Percentiles rank a stretch among this genome's conserved stretches.
phyloP scores from a whole-genome alignment of 495 filamentous ascomycete genomes.

The Penicillium atrosanguineum region DNA sequence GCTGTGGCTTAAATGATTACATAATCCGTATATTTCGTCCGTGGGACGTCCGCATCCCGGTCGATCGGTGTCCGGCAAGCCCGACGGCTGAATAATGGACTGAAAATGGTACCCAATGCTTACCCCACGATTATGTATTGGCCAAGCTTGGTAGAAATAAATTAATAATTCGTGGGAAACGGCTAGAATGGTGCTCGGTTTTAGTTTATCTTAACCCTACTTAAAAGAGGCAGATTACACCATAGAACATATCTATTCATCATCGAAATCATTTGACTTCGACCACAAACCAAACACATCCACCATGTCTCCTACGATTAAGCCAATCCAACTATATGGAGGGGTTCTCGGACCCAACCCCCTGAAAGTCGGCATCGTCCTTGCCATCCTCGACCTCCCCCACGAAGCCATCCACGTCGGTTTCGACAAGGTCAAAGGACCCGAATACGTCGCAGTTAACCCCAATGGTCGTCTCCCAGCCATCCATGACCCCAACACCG shows the following conservation, averaged over 20 bases:
- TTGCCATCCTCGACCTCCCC: slow-evolving; percentile 22
- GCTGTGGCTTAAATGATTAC: neutral
- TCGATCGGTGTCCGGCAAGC: neutral
- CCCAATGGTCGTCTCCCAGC: slow-evolving; percentile 63
- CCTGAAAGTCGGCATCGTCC: neutral
- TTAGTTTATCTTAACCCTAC: neutral
- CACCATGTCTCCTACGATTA: neutral
- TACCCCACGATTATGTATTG: neutral
- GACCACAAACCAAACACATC: neutral
- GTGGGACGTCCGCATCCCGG: neutral
- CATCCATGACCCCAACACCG: slow-evolving; percentile 59
- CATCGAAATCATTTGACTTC: neutral
- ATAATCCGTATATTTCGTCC: neutral
- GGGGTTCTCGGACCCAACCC: neutral
- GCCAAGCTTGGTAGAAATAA: neutral
- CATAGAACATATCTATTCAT: neutral
- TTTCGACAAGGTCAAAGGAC: neutral
- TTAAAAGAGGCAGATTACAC: neutral
- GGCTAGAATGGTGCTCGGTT: neutral
- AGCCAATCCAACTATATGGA: neutral
- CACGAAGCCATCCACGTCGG: neutral
- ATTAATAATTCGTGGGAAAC: neutral
- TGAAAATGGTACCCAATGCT: neutral
- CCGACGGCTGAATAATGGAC: neutral
- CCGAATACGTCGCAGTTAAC: slow-evolving; percentile 41